A percentile compares a stretch with the other conserved stretches of the same genome.
Conservation (phyloP, 345 rosid genomes). For the Raphanus raphanistrum region DNA sequence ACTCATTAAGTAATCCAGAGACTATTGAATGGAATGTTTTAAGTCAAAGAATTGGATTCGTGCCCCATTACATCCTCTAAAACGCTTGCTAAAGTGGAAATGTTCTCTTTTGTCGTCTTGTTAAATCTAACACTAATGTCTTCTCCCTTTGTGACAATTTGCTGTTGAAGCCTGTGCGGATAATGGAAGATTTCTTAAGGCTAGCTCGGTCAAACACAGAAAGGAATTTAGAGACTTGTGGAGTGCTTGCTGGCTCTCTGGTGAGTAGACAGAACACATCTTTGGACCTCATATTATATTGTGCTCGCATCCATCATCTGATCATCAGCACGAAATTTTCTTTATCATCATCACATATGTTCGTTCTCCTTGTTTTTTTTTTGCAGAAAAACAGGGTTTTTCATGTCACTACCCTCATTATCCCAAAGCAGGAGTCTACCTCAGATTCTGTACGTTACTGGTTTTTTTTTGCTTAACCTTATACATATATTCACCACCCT, state of each 20-base stretch:
- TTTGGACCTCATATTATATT: neutral
- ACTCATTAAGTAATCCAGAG: neutral
- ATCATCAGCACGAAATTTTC: neutral
- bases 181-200: constrained; percentile 89
- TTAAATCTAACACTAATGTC: constrained; percentile 20
- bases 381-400: constrained; percentile 90
- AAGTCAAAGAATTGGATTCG: neutral
- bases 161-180: constrained; percentile 65
- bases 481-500: neutral
- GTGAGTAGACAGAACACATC: constrained; percentile 44
- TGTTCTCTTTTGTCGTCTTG: neutral
- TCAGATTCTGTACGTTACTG: constrained; percentile 74
- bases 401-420: constrained; percentile 85
- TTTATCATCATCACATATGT: constrained; percentile 31
- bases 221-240: constrained; percentile 93
- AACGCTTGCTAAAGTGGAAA: neutral
- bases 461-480: neutral
- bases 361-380: neutral
- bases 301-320: neutral
- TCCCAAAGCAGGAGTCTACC: constrained; percentile 98
- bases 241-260: constrained; percentile 90
- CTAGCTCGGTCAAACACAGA: constrained; percentile 78
- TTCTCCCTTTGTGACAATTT: neutral
- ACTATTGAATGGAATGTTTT: neutral
- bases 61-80: neutral